phyloP scores from a whole-genome alignment of 768 basidiomycete species.

The Lyophyllum shimeji region DNA sequence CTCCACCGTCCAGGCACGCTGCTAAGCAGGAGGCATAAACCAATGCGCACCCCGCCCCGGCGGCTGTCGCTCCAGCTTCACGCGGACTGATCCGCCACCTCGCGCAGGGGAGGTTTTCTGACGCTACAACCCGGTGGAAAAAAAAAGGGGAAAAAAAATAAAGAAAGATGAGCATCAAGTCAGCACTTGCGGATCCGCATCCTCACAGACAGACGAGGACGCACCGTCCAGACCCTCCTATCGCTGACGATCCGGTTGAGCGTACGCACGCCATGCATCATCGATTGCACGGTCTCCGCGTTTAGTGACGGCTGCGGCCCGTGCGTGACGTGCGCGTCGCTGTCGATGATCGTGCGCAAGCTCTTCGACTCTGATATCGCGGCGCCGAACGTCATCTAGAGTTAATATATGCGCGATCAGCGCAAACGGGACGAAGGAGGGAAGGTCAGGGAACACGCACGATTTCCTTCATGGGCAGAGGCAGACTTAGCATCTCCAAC shows the following conservation, averaged over 20 bases:
- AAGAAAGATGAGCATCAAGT: neutral
- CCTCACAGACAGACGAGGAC: slow-evolving; percentile 18
- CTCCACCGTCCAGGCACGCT: neutral
- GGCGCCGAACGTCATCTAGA: slow-evolving; percentile 30
- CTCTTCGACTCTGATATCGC: slow-evolving; percentile 35
- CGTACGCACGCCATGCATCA: slow-evolving; percentile 40
- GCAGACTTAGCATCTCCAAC: slow-evolving; percentile 50
- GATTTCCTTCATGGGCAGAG: slow-evolving; percentile 51
- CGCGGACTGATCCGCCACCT: too few relatives aligned
- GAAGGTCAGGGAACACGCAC: slow-evolving; percentile 27
- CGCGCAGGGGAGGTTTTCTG: slow-evolving; percentile 18
- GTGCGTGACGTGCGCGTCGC: slow-evolving; percentile 40
- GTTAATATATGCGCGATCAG: neutral
- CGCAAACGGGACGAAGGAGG: neutral
- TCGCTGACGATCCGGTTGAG: slow-evolving; percentile 49
- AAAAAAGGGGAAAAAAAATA: too few relatives aligned
- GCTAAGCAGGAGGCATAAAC: slow-evolving; percentile 33
- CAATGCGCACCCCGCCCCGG: slow-evolving; percentile 30
- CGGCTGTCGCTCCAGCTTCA: slow-evolving; percentile 32
- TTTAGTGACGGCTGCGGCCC: slow-evolving; percentile 37
- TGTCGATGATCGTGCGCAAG: slow-evolving; percentile 46
- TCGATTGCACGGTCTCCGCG: slow-evolving; percentile 33
- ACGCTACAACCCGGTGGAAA: slow-evolving; percentile 27
- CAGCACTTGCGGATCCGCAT: neutral
- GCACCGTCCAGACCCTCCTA: slow-evolving; percentile 55